Evolutionary conservation across 2,329 filamentous ascomycete genomes (phyloP).

Genomic region (Aspergillus quadrilineatus): DNA sequence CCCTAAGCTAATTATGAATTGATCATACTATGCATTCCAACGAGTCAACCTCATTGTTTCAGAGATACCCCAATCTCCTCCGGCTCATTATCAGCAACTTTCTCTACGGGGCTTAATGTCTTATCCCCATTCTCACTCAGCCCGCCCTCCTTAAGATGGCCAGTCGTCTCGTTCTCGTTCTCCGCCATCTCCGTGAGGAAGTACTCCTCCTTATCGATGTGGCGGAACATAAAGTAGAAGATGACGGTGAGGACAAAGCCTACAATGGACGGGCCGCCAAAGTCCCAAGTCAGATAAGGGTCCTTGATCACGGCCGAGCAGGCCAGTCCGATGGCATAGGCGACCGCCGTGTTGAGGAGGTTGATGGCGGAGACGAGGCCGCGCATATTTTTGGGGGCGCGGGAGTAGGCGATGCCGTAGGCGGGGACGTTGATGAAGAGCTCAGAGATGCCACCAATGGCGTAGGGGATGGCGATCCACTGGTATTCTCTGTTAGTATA

Average conservation of each 20-base stretch:
- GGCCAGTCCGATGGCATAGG: slow-evolving; percentile 43
- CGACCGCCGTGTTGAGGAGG: slow-evolving; percentile 43
- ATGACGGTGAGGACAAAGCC: slow-evolving; percentile 49
- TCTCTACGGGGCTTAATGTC: neutral
- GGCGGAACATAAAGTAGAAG: slow-evolving; percentile 50
- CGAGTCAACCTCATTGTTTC: neutral
- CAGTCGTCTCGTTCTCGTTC: neutral
- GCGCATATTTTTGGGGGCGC: slow-evolving; percentile 45
- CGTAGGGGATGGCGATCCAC: slow-evolving; percentile 9
- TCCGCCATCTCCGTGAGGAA: slow-evolving; percentile 25
- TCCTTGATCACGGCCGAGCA: slow-evolving; percentile 47
- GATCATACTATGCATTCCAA: neutral
- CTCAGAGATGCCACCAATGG: slow-evolving; percentile 38
- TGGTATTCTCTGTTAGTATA: neutral
- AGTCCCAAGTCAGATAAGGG: slow-evolving; percentile 51
- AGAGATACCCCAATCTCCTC: neutral
- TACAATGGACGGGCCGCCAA: slow-evolving; percentile 51
- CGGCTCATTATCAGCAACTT: neutral
- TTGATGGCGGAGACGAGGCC: slow-evolving; percentile 44
- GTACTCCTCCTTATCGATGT: slow-evolving; percentile 52
- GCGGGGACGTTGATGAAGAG: slow-evolving; percentile 47
- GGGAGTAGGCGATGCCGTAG: slow-evolving; percentile 48
- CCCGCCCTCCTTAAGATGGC: neutral
- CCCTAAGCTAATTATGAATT: neutral
- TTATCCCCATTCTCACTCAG: neutral